These are phyloP conservation scores for Fusarium xyrophilum DNA, from an alignment of 2,329 filamentous ascomycete species.

Conservation along the genomic window DNA sequence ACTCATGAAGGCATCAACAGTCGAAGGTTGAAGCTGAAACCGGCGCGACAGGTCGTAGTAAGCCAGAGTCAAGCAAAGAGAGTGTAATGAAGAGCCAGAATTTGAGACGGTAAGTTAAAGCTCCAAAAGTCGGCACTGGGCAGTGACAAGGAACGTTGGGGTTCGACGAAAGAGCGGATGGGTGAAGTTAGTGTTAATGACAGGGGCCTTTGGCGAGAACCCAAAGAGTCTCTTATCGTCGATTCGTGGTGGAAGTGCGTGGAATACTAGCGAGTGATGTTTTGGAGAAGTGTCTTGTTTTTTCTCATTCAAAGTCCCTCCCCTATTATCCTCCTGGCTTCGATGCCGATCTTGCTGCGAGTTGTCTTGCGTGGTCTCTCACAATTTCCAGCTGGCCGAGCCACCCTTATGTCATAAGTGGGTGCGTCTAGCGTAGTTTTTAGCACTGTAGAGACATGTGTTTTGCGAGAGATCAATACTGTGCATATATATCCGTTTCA, in stretches of 20 bases:
- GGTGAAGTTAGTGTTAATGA: conserved; percentile 27
- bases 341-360: conserved; percentile 36
- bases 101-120: conserved; percentile 8
- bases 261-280: conserved; percentile 14
- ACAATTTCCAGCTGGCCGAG: conserved; percentile 43
- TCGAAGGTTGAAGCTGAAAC: conserved; percentile 10
- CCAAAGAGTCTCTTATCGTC: conserved; percentile 12
- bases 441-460: conserved; percentile 30
- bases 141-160: conserved; percentile 38
- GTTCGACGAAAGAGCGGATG: conserved; percentile 29
- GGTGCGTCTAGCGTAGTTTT: conserved; percentile 2
- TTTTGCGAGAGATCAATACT: neutral
- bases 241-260: conserved; percentile 3
- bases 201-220: conserved; percentile 29
- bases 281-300: conserved; percentile 32
- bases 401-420: conserved; percentile 44
- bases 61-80: neutral
- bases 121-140: conserved; percentile 33
- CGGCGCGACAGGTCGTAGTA: neutral
- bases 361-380: conserved; percentile 44
- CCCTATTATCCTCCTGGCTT: conserved; percentile 43
- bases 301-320: conserved; percentile 32
- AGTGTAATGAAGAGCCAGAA: neutral
- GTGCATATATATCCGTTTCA: conserved; percentile 2
- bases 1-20: conserved; percentile 44